phyloP scores from a whole-genome alignment of 1,284 basidiomycete species.

The Tylopilus sp. region DNA sequence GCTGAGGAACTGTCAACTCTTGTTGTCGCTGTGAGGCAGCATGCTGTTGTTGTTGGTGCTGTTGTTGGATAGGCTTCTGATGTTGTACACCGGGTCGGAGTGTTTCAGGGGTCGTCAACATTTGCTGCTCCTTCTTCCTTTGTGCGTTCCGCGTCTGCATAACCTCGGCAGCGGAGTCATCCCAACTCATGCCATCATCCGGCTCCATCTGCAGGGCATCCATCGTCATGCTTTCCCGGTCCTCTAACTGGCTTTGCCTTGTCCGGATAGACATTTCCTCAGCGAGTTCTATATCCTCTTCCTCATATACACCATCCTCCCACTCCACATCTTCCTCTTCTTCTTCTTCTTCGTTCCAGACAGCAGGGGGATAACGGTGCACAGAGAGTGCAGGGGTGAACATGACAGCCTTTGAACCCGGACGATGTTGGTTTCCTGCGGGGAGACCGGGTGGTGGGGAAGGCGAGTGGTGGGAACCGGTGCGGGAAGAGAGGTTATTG shows the following conservation, averaged over 20 bases:
- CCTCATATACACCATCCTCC: constrained; percentile 68
- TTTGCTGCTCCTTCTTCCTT: constrained; percentile 23
- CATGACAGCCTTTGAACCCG: constrained; percentile 42
- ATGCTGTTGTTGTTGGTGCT: constrained; percentile 32
- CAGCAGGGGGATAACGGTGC: constrained; percentile 70
- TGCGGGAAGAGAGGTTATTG: constrained; percentile 47
- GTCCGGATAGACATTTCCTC: constrained; percentile 41
- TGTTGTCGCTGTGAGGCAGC: constrained; percentile 25
- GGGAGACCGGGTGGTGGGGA: constrained; percentile 42
- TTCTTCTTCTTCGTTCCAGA: constrained; percentile 78
- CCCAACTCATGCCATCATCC: constrained; percentile 75
- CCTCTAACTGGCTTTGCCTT: constrained; percentile 36
- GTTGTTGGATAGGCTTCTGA: constrained; percentile 25
- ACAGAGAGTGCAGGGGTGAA: constrained; percentile 59
- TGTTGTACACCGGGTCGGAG: constrained; percentile 15
- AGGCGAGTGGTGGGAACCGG: constrained; percentile 42
- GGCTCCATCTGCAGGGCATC: constrained; percentile 46
- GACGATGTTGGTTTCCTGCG: constrained; percentile 20
- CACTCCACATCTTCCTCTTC: constrained; percentile 71
- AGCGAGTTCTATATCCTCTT: constrained; percentile 59
- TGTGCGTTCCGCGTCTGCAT: constrained; percentile 38
- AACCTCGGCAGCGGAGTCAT: constrained; percentile 53
- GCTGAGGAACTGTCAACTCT: constrained; percentile 30
- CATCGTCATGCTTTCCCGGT: constrained; percentile 23
- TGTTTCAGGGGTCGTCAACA: constrained; percentile 18